Conservation (phyloP, 768 basidiomycete species). For the Collybia mongolica region DNA sequence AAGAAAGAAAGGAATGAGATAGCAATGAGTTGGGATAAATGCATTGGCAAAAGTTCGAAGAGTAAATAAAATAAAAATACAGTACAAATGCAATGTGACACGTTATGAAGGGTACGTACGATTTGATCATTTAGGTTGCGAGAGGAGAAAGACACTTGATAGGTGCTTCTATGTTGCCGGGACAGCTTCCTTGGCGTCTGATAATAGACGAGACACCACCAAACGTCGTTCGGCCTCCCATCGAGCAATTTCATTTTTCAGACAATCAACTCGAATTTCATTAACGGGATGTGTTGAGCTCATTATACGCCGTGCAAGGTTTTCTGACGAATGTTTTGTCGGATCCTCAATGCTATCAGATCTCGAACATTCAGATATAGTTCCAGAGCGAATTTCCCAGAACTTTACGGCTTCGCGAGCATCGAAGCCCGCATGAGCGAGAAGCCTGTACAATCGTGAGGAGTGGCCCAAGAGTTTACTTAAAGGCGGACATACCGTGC, state of each 20-base stretch:
- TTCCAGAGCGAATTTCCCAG: slow-evolving; percentile 65
- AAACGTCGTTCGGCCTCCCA: slow-evolving; percentile 61
- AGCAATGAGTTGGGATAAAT: neutral
- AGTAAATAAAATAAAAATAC: neutral
- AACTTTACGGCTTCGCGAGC: slow-evolving; percentile 78
- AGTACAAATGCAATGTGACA: neutral
- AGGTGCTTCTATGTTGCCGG: too few species aligned
- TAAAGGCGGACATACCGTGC: slow-evolving; percentile 49
- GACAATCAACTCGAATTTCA: slow-evolving; percentile 55
- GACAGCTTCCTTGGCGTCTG: too few species aligned
- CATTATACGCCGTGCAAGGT: slow-evolving; percentile 43
- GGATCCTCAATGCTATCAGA: slow-evolving; percentile 21
- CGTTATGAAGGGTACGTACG: too few species aligned
- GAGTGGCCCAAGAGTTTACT: neutral
- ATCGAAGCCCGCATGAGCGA: slow-evolving; percentile 91
- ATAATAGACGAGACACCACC: slow-evolving; percentile 12
- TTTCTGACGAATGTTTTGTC: slow-evolving; percentile 15
- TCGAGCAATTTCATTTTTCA: slow-evolving; percentile 64
- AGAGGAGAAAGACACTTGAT: too few species aligned
- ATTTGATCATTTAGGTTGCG: too few species aligned
- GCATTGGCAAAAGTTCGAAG: neutral
- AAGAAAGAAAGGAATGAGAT: neutral
- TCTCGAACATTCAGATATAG: slow-evolving; percentile 42
- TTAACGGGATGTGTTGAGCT: slow-evolving; percentile 69
- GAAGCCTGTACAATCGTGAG: slow-evolving; percentile 50